A percentile compares a stretch with the other conserved stretches of the same genome.
These are phyloP conservation scores for Nakazawaea anatomiae DNA, from an alignment of 805 yeast genomes.

Conservation along the genomic window DNA sequence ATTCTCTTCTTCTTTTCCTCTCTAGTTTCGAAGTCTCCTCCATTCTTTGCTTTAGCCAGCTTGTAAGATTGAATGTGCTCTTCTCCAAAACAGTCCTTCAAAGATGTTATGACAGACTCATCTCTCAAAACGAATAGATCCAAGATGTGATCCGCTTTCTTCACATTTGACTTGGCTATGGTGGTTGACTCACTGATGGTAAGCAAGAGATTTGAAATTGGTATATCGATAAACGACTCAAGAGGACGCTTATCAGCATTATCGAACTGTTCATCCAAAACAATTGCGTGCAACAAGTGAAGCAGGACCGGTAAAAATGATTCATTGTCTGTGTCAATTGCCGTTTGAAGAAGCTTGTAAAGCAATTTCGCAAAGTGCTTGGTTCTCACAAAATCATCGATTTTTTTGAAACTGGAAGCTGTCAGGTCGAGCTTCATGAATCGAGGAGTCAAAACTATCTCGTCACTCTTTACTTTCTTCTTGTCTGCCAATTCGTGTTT, in stretches of 20 bases:
- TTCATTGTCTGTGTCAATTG: slow-evolving; percentile 46
- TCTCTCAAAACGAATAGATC: slow-evolving; percentile 45
- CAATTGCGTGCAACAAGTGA: slow-evolving; percentile 63
- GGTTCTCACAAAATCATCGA: slow-evolving; percentile 49
- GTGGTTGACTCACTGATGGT: slow-evolving; percentile 40
- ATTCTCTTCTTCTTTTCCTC: slow-evolving; percentile 46
- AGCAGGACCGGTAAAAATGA: slow-evolving; percentile 53
- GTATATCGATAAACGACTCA: slow-evolving; percentile 39
- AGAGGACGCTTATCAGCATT: slow-evolving; percentile 31
- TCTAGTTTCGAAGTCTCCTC: slow-evolving; percentile 42
- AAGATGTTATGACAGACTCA: slow-evolving; percentile 41
- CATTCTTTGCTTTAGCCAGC: slow-evolving; percentile 35
- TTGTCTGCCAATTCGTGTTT: slow-evolving; percentile 35
- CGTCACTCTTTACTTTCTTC: slow-evolving; percentile 30
- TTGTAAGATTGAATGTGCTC: slow-evolving; percentile 44
- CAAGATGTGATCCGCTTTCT: slow-evolving; percentile 54
- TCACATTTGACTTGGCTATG: slow-evolving; percentile 40
- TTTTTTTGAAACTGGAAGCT: slow-evolving; percentile 28
- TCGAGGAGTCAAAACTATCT: slow-evolving; percentile 45
- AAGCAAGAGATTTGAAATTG: slow-evolving; percentile 51
- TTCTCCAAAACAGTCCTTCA: slow-evolving; percentile 53
- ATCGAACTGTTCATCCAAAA: slow-evolving; percentile 33
- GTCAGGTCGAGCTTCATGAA: slow-evolving; percentile 23
- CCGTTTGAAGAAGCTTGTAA: slow-evolving; percentile 49
- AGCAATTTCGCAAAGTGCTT: slow-evolving; percentile 49